Conservation (phyloP, 768 basidiomycete genomes). For the Lactarius akahatsu region DNA sequence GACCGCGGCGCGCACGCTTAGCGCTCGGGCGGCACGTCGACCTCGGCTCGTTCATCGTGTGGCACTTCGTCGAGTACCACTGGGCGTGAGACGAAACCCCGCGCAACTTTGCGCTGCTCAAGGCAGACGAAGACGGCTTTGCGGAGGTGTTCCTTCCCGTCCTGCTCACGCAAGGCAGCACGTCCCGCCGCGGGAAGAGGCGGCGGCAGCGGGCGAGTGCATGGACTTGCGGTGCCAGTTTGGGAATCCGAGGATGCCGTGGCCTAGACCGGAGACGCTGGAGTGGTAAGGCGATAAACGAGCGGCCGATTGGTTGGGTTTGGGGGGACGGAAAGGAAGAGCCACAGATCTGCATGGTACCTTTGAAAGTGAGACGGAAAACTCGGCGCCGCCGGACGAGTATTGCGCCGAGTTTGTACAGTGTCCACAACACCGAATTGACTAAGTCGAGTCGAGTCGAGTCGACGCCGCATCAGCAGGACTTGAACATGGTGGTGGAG, state of each 20-base stretch:
- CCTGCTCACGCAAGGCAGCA: background rate
- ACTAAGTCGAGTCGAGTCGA: no score
- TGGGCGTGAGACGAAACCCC: background rate
- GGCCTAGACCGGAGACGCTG: background rate
- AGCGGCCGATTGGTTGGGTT: no score
- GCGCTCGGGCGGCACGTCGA: constrained; percentile 14
- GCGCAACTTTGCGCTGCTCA: background rate
- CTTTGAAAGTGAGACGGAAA: no score
- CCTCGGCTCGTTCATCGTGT: constrained; percentile 13
- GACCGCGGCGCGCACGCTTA: constrained; percentile 5
- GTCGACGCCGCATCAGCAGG: no score
- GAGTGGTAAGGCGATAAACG: background rate
- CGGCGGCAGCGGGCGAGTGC: background rate
- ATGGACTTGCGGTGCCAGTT: constrained; percentile 7
- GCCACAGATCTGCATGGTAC: no score
- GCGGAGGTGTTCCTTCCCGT: constrained; percentile 6
- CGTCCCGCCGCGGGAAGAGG: background rate
- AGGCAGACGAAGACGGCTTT: constrained; percentile 14
- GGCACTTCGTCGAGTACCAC: constrained; percentile 12
- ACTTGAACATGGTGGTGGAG: no score
- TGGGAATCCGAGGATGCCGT: constrained; percentile 3
- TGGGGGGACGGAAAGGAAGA: no score
- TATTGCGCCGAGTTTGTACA: no score
- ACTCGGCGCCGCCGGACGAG: no score
- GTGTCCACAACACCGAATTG: no score